phyloP scores from a whole-genome alignment of 306 rosid species.

The Quercus ilex region DNA sequence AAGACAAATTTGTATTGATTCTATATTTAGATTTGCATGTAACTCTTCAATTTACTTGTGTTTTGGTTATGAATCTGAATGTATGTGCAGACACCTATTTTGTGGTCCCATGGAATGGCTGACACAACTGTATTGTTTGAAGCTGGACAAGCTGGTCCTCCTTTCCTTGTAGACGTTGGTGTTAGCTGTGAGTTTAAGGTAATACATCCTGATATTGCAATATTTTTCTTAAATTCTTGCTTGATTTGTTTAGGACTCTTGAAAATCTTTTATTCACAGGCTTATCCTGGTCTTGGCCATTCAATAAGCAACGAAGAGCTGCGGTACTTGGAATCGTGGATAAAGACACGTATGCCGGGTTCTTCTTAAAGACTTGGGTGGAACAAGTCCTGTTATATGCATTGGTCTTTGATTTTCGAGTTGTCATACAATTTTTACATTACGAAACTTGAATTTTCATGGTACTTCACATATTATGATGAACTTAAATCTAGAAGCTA shows the following conservation, averaged over 20 bases:
- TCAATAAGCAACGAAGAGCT: conserved; percentile 65
- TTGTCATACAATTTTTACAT: background rate
- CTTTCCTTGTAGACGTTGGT: conserved; percentile 59
- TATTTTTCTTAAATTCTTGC: background rate
- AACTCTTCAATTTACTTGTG: background rate
- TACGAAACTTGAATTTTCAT: background rate
- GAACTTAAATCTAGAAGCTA: background rate
- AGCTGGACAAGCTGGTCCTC: conserved; percentile 86
- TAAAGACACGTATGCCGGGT: conserved; percentile 58
- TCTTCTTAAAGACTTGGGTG: conserved; percentile 40
- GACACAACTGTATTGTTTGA: conserved; percentile 67
- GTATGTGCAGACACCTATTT: conserved; percentile 56
- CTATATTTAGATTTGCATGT: background rate
- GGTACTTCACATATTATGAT: background rate
- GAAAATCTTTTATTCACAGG: conserved; percentile 31
- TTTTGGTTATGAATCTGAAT: conserved; percentile 2
- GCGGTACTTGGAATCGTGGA: conserved; percentile 66
- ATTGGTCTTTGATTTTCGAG: background rate
- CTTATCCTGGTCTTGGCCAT: conserved; percentile 79
- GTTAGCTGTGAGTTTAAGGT: conserved; percentile 74
- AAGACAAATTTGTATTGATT: background rate
- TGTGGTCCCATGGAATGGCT: conserved; percentile 77
- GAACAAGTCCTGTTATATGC: background rate
- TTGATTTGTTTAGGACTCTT: conserved; percentile 10
- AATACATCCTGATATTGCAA: conserved; percentile 15